Evolutionary conservation across 2,329 filamentous ascomycete genomes (phyloP).

Genomic region (Epicoccum sorghinum): DNA sequence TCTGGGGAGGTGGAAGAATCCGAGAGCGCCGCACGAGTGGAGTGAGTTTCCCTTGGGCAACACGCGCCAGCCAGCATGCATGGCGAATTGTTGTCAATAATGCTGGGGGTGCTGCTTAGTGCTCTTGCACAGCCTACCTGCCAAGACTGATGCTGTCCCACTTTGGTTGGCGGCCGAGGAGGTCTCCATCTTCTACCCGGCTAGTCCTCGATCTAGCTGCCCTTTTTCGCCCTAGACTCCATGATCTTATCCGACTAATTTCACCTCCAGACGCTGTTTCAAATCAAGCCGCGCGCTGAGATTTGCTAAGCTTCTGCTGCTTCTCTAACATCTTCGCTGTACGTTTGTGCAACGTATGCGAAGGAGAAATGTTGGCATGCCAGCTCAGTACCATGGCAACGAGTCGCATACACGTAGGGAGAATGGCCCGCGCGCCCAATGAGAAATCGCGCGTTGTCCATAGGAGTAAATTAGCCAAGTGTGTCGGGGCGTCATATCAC

Average conservation of each 20-base stretch:
- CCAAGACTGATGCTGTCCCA: constrained; percentile 6
- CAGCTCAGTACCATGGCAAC: constrained; percentile 9
- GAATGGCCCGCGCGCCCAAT: constrained; percentile 11
- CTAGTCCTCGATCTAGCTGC: constrained; percentile 3
- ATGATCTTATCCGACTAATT: not conserved
- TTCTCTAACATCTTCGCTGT: constrained; percentile 1
- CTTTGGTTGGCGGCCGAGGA: constrained; percentile 4
- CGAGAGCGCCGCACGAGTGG: constrained; percentile 2
- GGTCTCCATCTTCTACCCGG: not conserved
- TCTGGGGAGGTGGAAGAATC: not conserved
- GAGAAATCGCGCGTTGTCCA: constrained; percentile 10
- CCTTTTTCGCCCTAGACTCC: not conserved
- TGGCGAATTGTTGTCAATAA: constrained; percentile 13
- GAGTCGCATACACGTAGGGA: constrained; percentile 8
- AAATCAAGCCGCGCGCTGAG: constrained; percentile 11
- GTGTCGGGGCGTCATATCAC: constrained; percentile 25
- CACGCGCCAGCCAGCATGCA: constrained; percentile 8
- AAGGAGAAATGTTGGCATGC: constrained; percentile 2
- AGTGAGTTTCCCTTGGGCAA: not conserved
- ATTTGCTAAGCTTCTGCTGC: constrained; percentile 11
- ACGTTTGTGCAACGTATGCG: not conserved
- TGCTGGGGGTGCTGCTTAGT: not conserved
- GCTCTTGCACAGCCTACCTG: constrained; percentile 14
- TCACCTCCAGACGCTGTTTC: not conserved
- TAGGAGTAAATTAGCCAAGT: constrained; percentile 25